A percentile compares a stretch with the other conserved stretches of the same genome.
These are phyloP conservation scores for Neodidymelliopsis sp. DNA, from an alignment of 2,329 filamentous ascomycete genomes.

Conservation along the genomic window DNA sequence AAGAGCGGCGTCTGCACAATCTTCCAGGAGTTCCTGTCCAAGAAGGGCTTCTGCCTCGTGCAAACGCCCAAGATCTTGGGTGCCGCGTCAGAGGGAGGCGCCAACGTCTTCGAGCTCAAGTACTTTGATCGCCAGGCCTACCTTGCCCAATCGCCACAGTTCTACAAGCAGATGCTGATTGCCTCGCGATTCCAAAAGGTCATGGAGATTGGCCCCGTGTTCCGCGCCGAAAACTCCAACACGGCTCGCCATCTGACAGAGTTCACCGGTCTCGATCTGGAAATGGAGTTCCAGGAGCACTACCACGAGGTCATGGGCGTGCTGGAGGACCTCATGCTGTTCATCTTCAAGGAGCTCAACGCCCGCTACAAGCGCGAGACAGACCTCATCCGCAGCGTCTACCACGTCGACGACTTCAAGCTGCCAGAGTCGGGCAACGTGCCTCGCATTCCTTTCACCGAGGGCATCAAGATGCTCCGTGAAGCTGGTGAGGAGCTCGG, in stretches of 20 bases:
- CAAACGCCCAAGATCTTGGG: constrained; percentile 90
- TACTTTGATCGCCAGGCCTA: constrained; percentile 89
- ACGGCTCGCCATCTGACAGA: constrained; percentile 86
- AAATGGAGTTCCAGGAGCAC: constrained; percentile 84
- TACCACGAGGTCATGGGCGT: constrained; percentile 78
- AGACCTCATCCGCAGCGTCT: constrained; percentile 72
- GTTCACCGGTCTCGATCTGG: constrained; percentile 87
- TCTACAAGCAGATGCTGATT: constrained; percentile 89
- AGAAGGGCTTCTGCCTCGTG: constrained; percentile 79
- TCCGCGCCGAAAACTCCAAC: constrained; percentile 86
- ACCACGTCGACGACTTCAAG: constrained; percentile 79
- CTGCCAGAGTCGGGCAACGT: constrained; percentile 78
- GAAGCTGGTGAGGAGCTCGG: constrained; percentile 78
- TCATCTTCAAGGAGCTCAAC: constrained; percentile 79
- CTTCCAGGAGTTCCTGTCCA: constrained; percentile 80
- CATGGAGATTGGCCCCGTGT: constrained; percentile 80
- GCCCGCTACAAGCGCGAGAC: constrained; percentile 74
- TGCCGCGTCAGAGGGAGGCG: constrained; percentile 89
- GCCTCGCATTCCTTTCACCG: constrained; percentile 77
- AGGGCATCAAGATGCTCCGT: constrained; percentile 78
- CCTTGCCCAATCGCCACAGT: constrained; percentile 81
- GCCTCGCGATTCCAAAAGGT: constrained; percentile 79
- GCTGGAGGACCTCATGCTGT: constrained; percentile 76
- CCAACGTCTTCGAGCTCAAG: constrained; percentile 86
- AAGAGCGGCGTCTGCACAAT: constrained; percentile 71